Evolutionary conservation across 108 stramenopile genomes (phyloP).

Genomic region (Mediolabrus comicus): DNA sequence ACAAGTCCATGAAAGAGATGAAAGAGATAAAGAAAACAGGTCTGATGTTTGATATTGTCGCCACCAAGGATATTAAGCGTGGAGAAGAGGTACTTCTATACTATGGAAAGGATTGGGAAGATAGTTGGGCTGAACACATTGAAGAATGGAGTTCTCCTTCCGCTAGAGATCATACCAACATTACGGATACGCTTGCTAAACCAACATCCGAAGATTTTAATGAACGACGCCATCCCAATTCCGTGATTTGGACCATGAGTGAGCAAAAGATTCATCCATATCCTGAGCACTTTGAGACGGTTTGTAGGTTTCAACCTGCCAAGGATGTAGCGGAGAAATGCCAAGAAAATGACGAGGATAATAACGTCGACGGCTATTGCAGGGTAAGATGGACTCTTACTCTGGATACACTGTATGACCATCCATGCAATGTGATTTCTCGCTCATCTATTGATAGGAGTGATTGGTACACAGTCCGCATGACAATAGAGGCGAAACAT

Average conservation of each 20-base stretch:
- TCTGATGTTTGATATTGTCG: conserved; percentile 51
- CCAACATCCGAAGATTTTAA: not conserved
- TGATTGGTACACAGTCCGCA: not conserved
- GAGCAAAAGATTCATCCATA: conserved; percentile 74
- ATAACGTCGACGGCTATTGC: not conserved
- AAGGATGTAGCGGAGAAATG: conserved; percentile 19
- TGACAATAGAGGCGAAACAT: not conserved
- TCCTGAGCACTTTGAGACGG: conserved; percentile 11
- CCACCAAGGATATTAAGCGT: conserved; percentile 47
- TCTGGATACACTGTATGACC: not conserved
- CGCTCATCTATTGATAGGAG: not conserved
- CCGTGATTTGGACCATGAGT: conserved; percentile 55
- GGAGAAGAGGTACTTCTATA: conserved; percentile 68
- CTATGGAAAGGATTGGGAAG: conserved; percentile 77
- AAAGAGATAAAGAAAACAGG: not conserved
- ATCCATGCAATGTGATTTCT: not conserved
- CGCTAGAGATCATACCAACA: conserved; percentile 5
- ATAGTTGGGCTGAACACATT: conserved; percentile 68
- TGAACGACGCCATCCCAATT: conserved; percentile 14
- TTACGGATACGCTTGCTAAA: conserved; percentile 44
- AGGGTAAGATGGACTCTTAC: not conserved
- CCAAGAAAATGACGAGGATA: not conserved
- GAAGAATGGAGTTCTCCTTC: conserved; percentile 31
- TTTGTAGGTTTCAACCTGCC: not conserved
- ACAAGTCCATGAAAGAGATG: conserved; percentile 14